These are phyloP conservation scores for Euclidium syriacum DNA, from an alignment of 345 rosid species.

Conservation along the genomic window DNA sequence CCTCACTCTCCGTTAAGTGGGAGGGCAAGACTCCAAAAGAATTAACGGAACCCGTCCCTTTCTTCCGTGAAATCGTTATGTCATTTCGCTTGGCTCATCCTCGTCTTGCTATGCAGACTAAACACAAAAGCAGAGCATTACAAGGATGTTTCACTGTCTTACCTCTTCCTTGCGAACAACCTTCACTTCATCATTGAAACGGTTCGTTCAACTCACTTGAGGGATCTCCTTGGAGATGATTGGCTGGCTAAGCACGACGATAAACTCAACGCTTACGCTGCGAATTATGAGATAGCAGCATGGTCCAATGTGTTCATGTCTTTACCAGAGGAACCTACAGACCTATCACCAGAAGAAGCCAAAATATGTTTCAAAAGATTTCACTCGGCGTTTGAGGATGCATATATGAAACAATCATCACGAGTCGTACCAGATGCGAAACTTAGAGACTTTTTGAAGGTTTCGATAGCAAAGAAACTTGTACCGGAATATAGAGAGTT, in stretches of 20 bases:
- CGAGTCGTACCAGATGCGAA: slow-evolving; percentile 54
- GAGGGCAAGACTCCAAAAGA: slow-evolving; percentile 50
- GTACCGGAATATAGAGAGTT: slow-evolving; percentile 54
- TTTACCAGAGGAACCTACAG: slow-evolving; percentile 41
- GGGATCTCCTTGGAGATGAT: slow-evolving; percentile 57
- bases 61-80: slow-evolving; percentile 76
- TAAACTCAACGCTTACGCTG: slow-evolving; percentile 52
- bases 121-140: slow-evolving; percentile 59
- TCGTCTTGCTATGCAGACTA: slow-evolving; percentile 72
- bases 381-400: slow-evolving; percentile 64
- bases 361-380: slow-evolving; percentile 52
- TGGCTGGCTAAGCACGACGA: slow-evolving; percentile 54
- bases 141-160: slow-evolving; percentile 64
- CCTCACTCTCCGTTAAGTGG: slow-evolving; percentile 63
- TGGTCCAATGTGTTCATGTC: slow-evolving; percentile 61
- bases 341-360: slow-evolving; percentile 37
- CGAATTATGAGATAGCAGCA: slow-evolving; percentile 56
- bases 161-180: slow-evolving; percentile 84
- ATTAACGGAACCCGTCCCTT: slow-evolving; percentile 55
- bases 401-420: slow-evolving; percentile 54
- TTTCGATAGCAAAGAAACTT: slow-evolving; percentile 55
- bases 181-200: slow-evolving; percentile 54
- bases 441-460: slow-evolving; percentile 58
- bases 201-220: slow-evolving; percentile 45
- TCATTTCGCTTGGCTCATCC: slow-evolving; percentile 69